Conservation (phyloP, 2,329 filamentous ascomycete genomes). For the Trichoderma koningii region DNA sequence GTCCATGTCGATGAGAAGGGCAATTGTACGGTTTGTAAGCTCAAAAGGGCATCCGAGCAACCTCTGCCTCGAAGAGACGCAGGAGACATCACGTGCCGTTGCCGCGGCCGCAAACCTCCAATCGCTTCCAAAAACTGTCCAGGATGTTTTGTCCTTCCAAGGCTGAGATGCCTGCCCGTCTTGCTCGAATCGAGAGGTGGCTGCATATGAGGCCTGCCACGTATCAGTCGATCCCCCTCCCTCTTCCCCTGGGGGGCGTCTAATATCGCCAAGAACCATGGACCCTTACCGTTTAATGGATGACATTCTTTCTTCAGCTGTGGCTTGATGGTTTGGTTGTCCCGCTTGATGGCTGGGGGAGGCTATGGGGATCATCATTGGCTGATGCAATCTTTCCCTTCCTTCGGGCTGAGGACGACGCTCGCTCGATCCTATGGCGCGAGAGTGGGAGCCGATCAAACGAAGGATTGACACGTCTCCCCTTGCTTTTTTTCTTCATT, state of each 20-base stretch:
- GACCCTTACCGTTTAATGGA: not conserved
- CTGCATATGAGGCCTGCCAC: conserved; percentile 14
- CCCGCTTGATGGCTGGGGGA: not conserved
- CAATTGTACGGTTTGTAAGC: too few relatives aligned
- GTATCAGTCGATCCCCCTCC: not conserved
- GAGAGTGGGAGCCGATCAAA: conserved; percentile 10
- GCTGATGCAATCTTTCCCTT: not conserved
- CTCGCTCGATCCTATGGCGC: conserved; percentile 1
- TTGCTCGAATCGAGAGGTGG: not conserved
- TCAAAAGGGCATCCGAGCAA: not conserved
- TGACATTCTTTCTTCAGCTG: too few relatives aligned
- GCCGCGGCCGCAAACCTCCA: conserved; percentile 2
- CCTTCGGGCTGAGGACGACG: conserved; percentile 6
- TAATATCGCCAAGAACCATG: not conserved
- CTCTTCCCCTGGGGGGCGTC: not conserved
- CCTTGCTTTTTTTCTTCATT: conserved; percentile 4
- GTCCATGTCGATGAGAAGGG: too few relatives aligned
- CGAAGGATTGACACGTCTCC: conserved; percentile 19
- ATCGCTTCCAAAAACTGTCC: not conserved
- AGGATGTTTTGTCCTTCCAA: not conserved
- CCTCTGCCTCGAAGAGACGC: not conserved
- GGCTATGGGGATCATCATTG: not conserved
- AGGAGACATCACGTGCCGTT: conserved; percentile 33
- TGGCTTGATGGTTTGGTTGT: too few relatives aligned
- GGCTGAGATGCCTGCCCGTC: not conserved